Evolutionary conservation across 306 rosid species (phyloP), one percentile per base, ranked within the genome.

Genomic region (Hippophae rhamnoides): DNA sequence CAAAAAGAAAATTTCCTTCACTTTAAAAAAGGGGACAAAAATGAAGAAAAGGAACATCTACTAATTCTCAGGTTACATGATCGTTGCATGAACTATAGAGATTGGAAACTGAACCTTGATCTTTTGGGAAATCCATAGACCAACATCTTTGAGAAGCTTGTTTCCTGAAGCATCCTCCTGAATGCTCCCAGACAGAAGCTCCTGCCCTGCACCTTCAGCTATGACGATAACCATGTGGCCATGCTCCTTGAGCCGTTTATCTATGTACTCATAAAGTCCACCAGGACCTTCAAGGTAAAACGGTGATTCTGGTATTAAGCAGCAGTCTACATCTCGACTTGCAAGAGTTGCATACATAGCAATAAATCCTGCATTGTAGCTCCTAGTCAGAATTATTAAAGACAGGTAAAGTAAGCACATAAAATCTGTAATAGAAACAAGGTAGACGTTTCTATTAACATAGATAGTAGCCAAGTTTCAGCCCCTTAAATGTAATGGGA

Each of bases 141-240:
- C 99, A 52, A 88, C 86, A 76, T 92, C 96, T 71, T 82, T 78
- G 69, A 92, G 96, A 70, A 83, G 86, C 82, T 75, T 87, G 81
- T 92, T 92, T 71, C 96, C 99, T 25, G 96, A 92, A 61, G 95
- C 99, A 77, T 92, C 98, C 72, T 73, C 70, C 61, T 60, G 66
- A 1, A 63, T 54, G 72, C 83, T 82, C 74, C 76, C 89, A 23
- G 95, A 79, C 31, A 85, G 72, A 59, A 87, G 85, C n/a, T 85
- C 95, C 76, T 87, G 96, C n/a, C 93, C 99, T 1, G 99, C 99
- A 41, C 99, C 99, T 88, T 92, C 99, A 47, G 99, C 99, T 41
- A 88, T 79, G 66, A 92, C 99, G 43, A 92, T 79, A 60, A 92
- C 99, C 93, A 92, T 78, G 86, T 92, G 99, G 6, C 93, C 99